These are phyloP conservation scores for Skeletonema menzelii DNA, from an alignment of 108 stramenopile genomes.

Conservation along the genomic window DNA sequence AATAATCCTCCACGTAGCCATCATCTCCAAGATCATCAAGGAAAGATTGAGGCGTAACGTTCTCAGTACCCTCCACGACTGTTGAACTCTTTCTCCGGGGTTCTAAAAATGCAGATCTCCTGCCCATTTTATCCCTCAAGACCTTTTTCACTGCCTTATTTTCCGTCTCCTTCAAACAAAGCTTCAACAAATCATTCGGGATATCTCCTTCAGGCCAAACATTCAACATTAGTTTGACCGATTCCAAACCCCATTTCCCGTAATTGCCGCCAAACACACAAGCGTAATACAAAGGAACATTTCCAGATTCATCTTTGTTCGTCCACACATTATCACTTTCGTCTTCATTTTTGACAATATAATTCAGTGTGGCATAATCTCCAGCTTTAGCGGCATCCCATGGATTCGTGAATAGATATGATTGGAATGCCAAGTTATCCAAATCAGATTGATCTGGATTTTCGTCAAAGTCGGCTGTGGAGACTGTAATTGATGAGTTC, in stretches of 20 bases:
- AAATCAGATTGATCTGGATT: neutral
- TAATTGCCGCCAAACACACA: neutral
- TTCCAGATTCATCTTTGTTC: neutral
- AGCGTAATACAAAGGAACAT: constrained; percentile 10
- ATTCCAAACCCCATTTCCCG: constrained; percentile 5
- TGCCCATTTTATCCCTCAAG: neutral
- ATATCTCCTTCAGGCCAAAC: constrained; percentile 10
- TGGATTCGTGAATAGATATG: neutral
- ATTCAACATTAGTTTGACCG: neutral
- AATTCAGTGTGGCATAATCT: constrained; percentile 4
- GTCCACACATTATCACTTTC: constrained; percentile 1
- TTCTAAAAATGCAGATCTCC: neutral
- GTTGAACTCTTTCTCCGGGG: neutral
- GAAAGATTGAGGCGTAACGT: neutral
- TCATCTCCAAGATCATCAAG: neutral
- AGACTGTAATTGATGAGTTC: neutral
- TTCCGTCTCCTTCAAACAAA: neutral
- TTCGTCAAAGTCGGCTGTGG: neutral
- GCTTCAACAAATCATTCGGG: constrained; percentile 2
- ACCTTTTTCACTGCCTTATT: neutral
- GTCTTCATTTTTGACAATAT: neutral
- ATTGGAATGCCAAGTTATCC: neutral
- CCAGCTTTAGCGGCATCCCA: constrained; percentile 9
- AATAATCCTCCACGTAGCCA: neutral
- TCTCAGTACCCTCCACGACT: neutral